Base-by-base conservation (phyloP, 495 filamentous ascomycete genomes). In the Penicillium argentinense region DNA sequence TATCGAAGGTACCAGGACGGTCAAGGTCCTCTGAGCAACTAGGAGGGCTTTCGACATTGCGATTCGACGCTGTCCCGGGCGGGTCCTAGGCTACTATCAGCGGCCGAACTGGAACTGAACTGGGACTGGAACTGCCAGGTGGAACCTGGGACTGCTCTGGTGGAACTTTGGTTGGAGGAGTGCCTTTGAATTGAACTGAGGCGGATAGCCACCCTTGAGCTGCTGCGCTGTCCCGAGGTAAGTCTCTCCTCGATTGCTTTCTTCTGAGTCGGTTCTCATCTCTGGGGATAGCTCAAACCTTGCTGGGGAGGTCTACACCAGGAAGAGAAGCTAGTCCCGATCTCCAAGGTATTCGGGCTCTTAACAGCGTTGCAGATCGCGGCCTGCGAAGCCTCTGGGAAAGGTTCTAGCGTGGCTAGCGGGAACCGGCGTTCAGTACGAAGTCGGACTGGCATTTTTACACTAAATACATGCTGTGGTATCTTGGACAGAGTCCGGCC, bases 251-350 rank as follows among this genome's bases (percentile, higher is more conserved):
- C 33, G 21, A 36, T 18, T n/a, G n/a, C n/a, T n/a, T n/a, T n/a
- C n/a, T n/a, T n/a, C n/a, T n/a, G n/a, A n/a, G n/a, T n/a, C n/a
- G n/a, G n/a, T n/a, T n/a, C n/a, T n/a, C n/a, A n/a, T n/a, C n/a
- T n/a, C n/a, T n/a, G n/a, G n/a, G n/a, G n/a, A n/a, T n/a, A 36
- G 9, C 5, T 18, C 3, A 16, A 36, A 36, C 33, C 33, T 36
- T 36, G 33, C 18, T 11, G n/a, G 9, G 7, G 12, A 12, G 29
- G 11, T 26, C 21, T 46, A 24, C 28, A 23, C 49, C 49, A 9
- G 41, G 42, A 51, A 26, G 36, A 51, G 49, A 46, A 51, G 42
- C 42, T 28, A 36, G 17, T 29, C 42, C 49, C 49, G 49, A 36
- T n/a, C n/a, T n/a, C n/a, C n/a, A n/a, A n/a, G n/a, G n/a, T n/a